Evolutionary conservation across 2,329 filamentous ascomycete genomes (phyloP).

Genomic region (Sporothrix protearum): DNA sequence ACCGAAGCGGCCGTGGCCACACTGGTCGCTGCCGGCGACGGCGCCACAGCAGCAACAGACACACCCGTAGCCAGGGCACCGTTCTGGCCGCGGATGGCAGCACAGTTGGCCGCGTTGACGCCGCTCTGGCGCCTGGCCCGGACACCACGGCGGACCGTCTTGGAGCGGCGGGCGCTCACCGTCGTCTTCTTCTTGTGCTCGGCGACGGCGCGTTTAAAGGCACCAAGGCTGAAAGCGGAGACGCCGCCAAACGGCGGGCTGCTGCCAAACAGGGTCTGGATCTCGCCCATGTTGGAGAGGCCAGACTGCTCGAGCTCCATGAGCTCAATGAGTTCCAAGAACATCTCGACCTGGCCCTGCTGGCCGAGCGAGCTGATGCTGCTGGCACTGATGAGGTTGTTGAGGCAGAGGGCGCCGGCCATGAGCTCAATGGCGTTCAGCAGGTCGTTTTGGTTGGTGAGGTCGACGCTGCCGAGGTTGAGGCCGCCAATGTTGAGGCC

Average conservation of each 20-base stretch:
- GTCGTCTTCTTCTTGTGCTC: constrained; percentile 32
- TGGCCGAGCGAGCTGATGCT: constrained; percentile 30
- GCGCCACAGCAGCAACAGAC: constrained; percentile 10
- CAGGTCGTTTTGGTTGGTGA: constrained; percentile 33
- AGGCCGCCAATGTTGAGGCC: constrained; percentile 31
- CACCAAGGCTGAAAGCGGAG: constrained; percentile 26
- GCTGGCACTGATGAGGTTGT: constrained; percentile 29
- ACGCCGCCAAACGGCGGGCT: constrained; percentile 29
- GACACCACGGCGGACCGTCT: constrained; percentile 29
- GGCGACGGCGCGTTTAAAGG: constrained; percentile 35
- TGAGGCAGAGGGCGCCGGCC: constrained; percentile 34
- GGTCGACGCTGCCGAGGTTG: constrained; percentile 34
- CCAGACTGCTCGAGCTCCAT: constrained; percentile 35
- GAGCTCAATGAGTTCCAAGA: constrained; percentile 36
- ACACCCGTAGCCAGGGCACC: constrained; percentile 1
- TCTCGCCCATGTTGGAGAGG: constrained; percentile 32
- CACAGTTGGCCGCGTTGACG: constrained; percentile 9
- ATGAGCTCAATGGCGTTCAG: constrained; percentile 35
- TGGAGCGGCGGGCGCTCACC: constrained; percentile 29
- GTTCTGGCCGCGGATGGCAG: not conserved
- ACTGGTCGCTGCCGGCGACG: constrained; percentile 20
- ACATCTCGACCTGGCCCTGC: constrained; percentile 34
- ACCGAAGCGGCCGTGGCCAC: constrained; percentile 14
- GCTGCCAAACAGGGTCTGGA: constrained; percentile 34
- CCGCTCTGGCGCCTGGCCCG: constrained; percentile 30